Evolutionary conservation across 2,329 filamentous ascomycete genomes (phyloP).

Genomic region (Arthrinium puccinioides): DNA sequence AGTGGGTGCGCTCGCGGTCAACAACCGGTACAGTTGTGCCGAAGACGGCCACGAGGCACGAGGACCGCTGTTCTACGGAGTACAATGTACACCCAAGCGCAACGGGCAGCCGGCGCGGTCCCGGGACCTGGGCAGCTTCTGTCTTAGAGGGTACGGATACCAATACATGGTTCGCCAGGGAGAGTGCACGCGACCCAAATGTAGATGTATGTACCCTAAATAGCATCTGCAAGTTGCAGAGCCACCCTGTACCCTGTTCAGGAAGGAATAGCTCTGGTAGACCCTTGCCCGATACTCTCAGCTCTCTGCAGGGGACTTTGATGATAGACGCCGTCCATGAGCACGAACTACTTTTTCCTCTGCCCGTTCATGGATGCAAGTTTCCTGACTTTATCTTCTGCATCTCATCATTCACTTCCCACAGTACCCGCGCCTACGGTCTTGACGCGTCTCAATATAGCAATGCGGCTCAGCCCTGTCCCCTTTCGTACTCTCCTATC

Average conservation of each 20-base stretch:
- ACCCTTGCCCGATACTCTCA: not conserved
- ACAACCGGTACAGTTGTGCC: too few species aligned
- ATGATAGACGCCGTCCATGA: not conserved
- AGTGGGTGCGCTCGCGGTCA: too few species aligned
- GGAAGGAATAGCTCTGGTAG: conserved; percentile 1
- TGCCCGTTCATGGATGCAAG: conserved; percentile 5
- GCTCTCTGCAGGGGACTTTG: not conserved
- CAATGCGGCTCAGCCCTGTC: conserved; percentile 29
- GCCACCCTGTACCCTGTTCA: not conserved
- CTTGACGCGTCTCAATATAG: conserved; percentile 31
- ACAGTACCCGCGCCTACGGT: conserved; percentile 18
- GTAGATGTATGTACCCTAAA: not conserved
- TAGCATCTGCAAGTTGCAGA: conserved; percentile 1
- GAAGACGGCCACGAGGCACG: too few species aligned
- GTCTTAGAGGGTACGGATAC: too few species aligned
- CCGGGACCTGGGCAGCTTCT: too few species aligned
- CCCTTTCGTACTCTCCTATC: too few species aligned
- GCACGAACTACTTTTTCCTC: not conserved
- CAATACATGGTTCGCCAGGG: not conserved
- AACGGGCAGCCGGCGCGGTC: too few species aligned
- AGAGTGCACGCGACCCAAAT: not conserved
- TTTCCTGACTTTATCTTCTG: conserved; percentile 12
- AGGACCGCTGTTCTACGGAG: too few species aligned
- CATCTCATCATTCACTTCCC: conserved; percentile 14
- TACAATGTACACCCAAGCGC: too few species aligned